Evolutionary conservation across 2,329 filamentous ascomycete genomes (phyloP), one percentile per base, ranked within the genome.

Genomic region (Diplocarpon mali): DNA sequence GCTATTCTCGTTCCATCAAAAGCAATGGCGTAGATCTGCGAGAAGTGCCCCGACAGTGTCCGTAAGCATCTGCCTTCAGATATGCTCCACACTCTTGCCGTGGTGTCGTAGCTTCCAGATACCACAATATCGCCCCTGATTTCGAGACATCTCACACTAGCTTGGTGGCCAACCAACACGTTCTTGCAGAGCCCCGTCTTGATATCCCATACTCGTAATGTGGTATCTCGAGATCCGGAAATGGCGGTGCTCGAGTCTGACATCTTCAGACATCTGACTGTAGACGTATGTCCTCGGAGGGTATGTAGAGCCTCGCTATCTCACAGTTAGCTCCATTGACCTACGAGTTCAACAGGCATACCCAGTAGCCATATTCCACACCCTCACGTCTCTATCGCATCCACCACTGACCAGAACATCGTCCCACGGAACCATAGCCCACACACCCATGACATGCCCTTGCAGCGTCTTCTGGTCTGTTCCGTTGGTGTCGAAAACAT

Each of bases 351-450:
- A 53, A 64, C 61, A 49, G 39, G 56, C 78, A 63, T 75, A 93
- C 86, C 89, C 92, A 49, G 86, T 94, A 40, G 81, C 80, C 70
- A 98, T 80, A 60, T 98, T 85, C 92, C 92, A 98, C 5, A 98
- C 92, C 46, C 92, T 77, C 24, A 98, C 92, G 61, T 98, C 92
- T 49, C 92, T 78, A 67, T 98, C 92, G 62, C 92, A 98, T 5
- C 92, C 92, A 57, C 92, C 92, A 57, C 88, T 95, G 48, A 98
- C 92, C 49, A 98, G 73, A 42, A 86, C 83, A 62, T 98, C 90
- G 48, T 86, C 90, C 85, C 89, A 95, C 6, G 92, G 92, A 17
- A 98, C 88, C 90, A 98, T 96, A 39, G 92, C 92, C 92, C 92
- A 98, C 15, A 98, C 92, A 34, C 92, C 92, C 92, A 98, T 98